A percentile compares a stretch with the other conserved stretches of the same genome.
phyloP scores from a whole-genome alignment of 805 yeast species.

The Spathaspora passalidarum region DNA sequence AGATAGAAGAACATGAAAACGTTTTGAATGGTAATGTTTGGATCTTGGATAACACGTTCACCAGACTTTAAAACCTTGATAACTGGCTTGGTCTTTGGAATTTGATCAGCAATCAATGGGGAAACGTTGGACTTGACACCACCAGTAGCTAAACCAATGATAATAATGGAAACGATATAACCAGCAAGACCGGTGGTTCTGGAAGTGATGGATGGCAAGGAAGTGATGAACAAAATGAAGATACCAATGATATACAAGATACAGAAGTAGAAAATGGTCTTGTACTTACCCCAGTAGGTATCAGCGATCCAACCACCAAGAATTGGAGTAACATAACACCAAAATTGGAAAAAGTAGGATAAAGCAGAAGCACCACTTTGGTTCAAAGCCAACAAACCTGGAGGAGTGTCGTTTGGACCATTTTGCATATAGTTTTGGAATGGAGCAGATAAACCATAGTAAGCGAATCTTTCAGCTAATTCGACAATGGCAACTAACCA shows the following conservation, averaged over 20 bases:
- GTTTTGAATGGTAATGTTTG: slow-evolving; percentile 66
- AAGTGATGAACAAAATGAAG: slow-evolving; percentile 63
- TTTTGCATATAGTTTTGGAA: slow-evolving; percentile 78
- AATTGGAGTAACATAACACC: slow-evolving; percentile 80
- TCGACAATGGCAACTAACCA: slow-evolving; percentile 70
- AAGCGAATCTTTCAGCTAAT: slow-evolving; percentile 77
- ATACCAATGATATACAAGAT: slow-evolving; percentile 60
- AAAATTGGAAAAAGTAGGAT: slow-evolving; percentile 72
- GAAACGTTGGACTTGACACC: slow-evolving; percentile 77
- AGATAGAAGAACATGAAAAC: slow-evolving; percentile 75
- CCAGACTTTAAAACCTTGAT: slow-evolving; percentile 38
- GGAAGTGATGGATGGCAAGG: slow-evolving; percentile 56
- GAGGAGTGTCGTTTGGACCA: slow-evolving; percentile 33
- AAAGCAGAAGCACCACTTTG: slow-evolving; percentile 67
- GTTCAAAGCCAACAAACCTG: slow-evolving; percentile 56
- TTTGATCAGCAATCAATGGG: slow-evolving; percentile 67
- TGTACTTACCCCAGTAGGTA: slow-evolving; percentile 68
- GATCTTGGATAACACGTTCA: slow-evolving; percentile 50
- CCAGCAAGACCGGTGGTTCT: slow-evolving; percentile 61
- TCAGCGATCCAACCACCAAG: slow-evolving; percentile 76
- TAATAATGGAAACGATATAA: slow-evolving; percentile 50
- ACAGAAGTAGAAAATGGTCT: slow-evolving; percentile 61
- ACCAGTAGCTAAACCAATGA: slow-evolving; percentile 77
- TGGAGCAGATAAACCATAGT: slow-evolving; percentile 74
- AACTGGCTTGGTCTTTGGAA: slow-evolving; percentile 38